Evolutionary conservation across 2,329 filamentous ascomycete genomes (phyloP).

Genomic region (Aspergillus caelatus): DNA sequence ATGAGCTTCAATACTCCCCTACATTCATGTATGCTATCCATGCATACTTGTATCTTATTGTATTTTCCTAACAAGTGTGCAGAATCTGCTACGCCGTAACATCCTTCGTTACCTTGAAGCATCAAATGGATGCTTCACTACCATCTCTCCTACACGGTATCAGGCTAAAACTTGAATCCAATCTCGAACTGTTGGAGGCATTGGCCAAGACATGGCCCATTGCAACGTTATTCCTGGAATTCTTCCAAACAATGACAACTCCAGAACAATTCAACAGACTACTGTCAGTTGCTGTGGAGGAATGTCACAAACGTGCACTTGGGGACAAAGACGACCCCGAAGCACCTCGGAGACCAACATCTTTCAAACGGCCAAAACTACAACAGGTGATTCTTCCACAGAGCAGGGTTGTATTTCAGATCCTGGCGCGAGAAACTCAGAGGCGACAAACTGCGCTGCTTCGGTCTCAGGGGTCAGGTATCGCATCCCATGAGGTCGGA

Average conservation of each 20-base stretch:
- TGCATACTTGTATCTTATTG: neutral
- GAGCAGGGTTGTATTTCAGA: slow-evolving; percentile 16
- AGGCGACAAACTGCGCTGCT: neutral
- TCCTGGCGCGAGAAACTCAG: slow-evolving; percentile 11
- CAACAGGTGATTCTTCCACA: slow-evolving; percentile 18
- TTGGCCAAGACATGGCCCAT: slow-evolving; percentile 19
- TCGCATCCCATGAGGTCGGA: neutral
- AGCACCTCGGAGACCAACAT: neutral
- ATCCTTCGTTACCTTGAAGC: slow-evolving; percentile 16
- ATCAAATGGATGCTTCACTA: slow-evolving; percentile 13
- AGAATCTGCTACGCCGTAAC: slow-evolving; percentile 18
- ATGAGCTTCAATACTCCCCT: slow-evolving; percentile 14
- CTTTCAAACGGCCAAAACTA: slow-evolving; percentile 12
- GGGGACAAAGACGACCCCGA: neutral
- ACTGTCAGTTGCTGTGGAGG: slow-evolving; percentile 8
- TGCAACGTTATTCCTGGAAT: slow-evolving; percentile 13
- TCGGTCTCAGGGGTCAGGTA: neutral
- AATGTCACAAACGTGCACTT: slow-evolving; percentile 7
- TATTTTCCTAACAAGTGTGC: neutral
- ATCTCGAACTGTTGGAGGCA: slow-evolving; percentile 10
- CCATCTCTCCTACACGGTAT: slow-evolving; percentile 18
- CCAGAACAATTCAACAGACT: slow-evolving; percentile 9
- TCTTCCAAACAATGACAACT: slow-evolving; percentile 12
- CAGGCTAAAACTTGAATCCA: slow-evolving; percentile 13
- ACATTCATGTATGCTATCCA: slow-evolving; percentile 9